Percentiles rank a stretch among this genome's conserved stretches.
phyloP scores from a whole-genome alignment of 1,284 basidiomycete genomes.

The Rhodotorula sp. region DNA sequence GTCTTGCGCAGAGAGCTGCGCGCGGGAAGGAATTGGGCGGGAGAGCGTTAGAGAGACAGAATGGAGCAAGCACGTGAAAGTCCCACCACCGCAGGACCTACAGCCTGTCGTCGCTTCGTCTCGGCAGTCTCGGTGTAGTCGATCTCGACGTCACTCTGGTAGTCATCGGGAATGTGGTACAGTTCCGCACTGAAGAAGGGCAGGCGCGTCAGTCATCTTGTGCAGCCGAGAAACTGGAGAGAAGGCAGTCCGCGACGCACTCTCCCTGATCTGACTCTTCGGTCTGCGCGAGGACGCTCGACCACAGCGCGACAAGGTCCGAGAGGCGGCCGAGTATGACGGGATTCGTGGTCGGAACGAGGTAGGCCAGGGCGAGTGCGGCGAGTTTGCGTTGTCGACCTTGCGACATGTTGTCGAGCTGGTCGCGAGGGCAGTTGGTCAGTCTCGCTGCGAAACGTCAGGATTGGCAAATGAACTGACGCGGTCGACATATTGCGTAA shows the following conservation, averaged over 20 bases:
- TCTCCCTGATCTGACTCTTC: conserved; percentile 41
- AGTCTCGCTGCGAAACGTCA: background rate
- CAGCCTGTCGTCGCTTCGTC: conserved; percentile 27
- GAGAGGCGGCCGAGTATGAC: conserved; percentile 30
- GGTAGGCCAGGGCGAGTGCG: conserved; percentile 41
- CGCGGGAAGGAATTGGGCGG: background rate
- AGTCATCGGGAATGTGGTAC: conserved; percentile 40
- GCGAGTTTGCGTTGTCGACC: conserved; percentile 42
- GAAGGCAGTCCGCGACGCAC: conserved; percentile 22
- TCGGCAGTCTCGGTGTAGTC: conserved; percentile 39
- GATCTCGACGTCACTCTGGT: conserved; percentile 35
- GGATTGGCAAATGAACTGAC: conserved; percentile 13
- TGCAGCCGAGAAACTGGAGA: no score
- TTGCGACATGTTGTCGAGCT: conserved; percentile 44
- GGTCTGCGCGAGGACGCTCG: conserved; percentile 42
- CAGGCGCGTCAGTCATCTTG: background rate
- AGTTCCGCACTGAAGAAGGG: conserved; percentile 32
- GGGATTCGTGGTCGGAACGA: conserved; percentile 29
- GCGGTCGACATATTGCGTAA: conserved; percentile 38
- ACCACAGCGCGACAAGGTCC: conserved; percentile 41
- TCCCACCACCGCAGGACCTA: conserved; percentile 7
- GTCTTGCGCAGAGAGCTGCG: conserved; percentile 36
- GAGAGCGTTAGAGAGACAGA: background rate
- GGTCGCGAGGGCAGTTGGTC: background rate
- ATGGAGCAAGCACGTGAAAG: background rate